Percentiles rank a stretch among this genome's conserved stretches.
Conservation (phyloP, 2,329 filamentous ascomycete species). For the Ceratocystis cacaofunesta region DNA sequence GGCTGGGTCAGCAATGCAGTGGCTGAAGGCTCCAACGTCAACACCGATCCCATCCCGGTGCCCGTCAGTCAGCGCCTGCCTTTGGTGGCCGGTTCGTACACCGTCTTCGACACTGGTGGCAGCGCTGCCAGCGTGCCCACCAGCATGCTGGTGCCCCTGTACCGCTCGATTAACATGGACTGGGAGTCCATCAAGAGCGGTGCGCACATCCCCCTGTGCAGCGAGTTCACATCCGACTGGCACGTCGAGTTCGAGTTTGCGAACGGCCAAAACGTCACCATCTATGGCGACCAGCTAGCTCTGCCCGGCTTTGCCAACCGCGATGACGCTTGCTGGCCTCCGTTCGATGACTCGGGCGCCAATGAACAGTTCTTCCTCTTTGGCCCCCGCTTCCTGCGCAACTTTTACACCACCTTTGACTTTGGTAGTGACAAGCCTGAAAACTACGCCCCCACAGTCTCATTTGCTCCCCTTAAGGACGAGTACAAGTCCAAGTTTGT, state of each 20-base stretch:
- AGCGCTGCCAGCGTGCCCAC: slow-evolving; percentile 21
- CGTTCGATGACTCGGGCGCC: slow-evolving; percentile 21
- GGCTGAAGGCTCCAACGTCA: neutral
- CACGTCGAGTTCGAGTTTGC: slow-evolving; percentile 23
- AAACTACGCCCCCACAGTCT: slow-evolving; percentile 17
- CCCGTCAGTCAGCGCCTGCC: neutral
- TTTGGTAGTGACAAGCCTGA: slow-evolving; percentile 20
- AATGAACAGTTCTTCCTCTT: slow-evolving; percentile 23
- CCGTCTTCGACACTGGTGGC: slow-evolving; percentile 26
- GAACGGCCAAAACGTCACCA: slow-evolving; percentile 21
- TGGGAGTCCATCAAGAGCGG: slow-evolving; percentile 22
- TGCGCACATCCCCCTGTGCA: slow-evolving; percentile 24
- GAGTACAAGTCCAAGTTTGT: slow-evolving; percentile 12
- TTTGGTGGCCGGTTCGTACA: slow-evolving; percentile 10
- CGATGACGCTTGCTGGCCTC: slow-evolving; percentile 26
- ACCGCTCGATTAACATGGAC: slow-evolving; percentile 26
- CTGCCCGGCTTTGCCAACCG: slow-evolving; percentile 24
- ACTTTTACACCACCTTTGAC: slow-evolving; percentile 26
- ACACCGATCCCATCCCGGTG: slow-evolving; percentile 21
- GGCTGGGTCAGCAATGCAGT: slow-evolving; percentile 5
- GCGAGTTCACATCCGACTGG: slow-evolving; percentile 26
- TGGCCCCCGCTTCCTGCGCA: slow-evolving; percentile 22
- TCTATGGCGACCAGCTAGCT: slow-evolving; percentile 24
- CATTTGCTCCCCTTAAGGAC: slow-evolving; percentile 21
- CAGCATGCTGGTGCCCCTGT: slow-evolving; percentile 21